phyloP scores from a whole-genome alignment of 345 rosid genomes.

The Syzygium grande region DNA sequence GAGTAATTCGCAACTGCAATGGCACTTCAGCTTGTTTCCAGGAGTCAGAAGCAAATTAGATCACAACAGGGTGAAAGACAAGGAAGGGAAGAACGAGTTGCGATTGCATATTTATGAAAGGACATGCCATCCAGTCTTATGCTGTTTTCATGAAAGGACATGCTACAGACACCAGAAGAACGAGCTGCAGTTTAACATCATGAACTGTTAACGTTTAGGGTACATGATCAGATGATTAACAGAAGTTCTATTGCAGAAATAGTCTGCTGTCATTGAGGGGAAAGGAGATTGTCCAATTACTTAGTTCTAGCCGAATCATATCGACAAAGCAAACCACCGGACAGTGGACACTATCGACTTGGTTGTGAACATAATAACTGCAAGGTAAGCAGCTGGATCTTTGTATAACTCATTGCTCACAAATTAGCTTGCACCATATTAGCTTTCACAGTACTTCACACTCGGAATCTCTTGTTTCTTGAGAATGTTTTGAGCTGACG shows the following conservation, averaged over 20 bases:
- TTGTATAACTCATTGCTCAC: background rate
- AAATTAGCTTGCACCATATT: background rate
- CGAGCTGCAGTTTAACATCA: fast-evolving
- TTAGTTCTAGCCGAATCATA: background rate
- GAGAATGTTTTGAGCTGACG: background rate
- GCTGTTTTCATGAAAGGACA: background rate
- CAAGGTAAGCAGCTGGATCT: background rate
- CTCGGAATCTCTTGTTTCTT: background rate
- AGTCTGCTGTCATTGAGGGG: background rate
- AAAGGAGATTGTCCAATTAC: background rate
- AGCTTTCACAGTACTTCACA: background rate
- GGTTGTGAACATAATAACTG: background rate
- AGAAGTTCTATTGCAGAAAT: background rate
- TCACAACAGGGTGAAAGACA: background rate
- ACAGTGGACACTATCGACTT: background rate
- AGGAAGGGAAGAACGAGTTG: background rate
- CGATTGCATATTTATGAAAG: background rate
- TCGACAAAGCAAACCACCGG: background rate
- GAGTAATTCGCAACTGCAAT: background rate
- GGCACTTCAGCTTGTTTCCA: background rate
- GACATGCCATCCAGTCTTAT: background rate
- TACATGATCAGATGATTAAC: background rate
- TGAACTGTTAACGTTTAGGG: background rate
- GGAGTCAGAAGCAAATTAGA: background rate
- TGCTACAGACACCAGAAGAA: background rate